These are phyloP conservation scores for Rhinocladiella similis DNA, from an alignment of 2,329 filamentous ascomycete genomes.

Conservation along the genomic window DNA sequence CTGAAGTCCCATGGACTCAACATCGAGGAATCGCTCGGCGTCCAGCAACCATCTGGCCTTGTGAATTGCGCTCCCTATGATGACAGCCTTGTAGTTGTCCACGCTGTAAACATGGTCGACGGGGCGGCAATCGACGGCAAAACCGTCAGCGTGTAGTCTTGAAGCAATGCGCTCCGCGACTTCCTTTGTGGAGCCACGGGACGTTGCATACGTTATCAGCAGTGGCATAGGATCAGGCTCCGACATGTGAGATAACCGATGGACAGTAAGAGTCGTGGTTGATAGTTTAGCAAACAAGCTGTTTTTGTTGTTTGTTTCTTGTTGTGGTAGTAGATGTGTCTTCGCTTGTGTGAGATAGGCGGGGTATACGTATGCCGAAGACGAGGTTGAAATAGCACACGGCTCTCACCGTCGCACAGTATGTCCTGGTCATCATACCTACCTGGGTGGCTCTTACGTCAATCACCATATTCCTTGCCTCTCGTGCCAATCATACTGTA, in stretches of 20 bases:
- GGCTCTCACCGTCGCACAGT: neutral
- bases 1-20: slow-evolving; percentile 22
- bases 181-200: slow-evolving; percentile 20
- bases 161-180: slow-evolving; percentile 23
- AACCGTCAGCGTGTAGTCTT: slow-evolving; percentile 19
- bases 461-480: neutral
- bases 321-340: neutral
- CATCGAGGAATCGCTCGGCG: slow-evolving; percentile 22
- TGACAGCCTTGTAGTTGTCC: slow-evolving; percentile 24
- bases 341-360: neutral
- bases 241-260: neutral
- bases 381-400: neutral
- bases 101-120: slow-evolving; percentile 26
- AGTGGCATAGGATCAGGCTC: slow-evolving; percentile 12
- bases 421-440: neutral
- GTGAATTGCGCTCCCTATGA: slow-evolving; percentile 23
- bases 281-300: neutral
- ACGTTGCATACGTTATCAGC: slow-evolving; percentile 23
- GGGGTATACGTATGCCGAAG: neutral
- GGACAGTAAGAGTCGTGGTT: neutral
- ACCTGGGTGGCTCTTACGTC: neutral
- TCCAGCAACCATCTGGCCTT: slow-evolving; percentile 18
- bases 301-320: neutral
- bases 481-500: neutral
- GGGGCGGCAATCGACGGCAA: slow-evolving; percentile 24